Evolutionary conservation across 768 basidiomycete genomes (phyloP), one percentile per base, ranked within the genome.

Genomic region (Pleurotus pulmonarius): DNA sequence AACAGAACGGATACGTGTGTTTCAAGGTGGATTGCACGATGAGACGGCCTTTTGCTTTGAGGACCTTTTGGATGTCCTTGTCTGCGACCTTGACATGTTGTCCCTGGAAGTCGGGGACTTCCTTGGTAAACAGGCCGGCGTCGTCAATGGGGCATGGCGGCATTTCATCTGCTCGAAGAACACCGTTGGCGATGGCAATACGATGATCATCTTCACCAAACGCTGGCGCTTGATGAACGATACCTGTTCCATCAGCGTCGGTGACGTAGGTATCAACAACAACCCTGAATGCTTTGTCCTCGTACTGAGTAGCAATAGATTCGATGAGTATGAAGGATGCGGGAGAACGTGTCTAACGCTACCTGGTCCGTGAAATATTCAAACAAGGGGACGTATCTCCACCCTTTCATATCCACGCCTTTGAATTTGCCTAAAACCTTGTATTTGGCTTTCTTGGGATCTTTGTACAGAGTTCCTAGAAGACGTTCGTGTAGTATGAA

Each of bases 181-280:
- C 83, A 16, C 88, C 91, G 64, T 96, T 82, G 3, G 85, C 84
- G 58, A 96, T 80, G 24, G 91, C 88, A 64, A 99, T 83, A 53
- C 97, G 90, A 70, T 98, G 92, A 81, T 99, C 97, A 64, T 99
- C 97, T 69, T 98, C 96, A 76, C 97, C 97, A 65, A 97, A 98
- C 0, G 90, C 95, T 2, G 97, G 97, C 2, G 97, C 94, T 74
- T 99, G 97, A 69, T 99, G 97, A 26, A 99, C 97, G 65, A 98
- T 95, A 64, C 97, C 97, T 25, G 97, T 99, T 66, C 97, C 97
- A 58, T 94, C 91, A 13, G 85, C 81, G 63, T 88, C 90, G 3
- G 93, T 96, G 47, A 99, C 96, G 68, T 99, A 99, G 0, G 87
- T 87, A 65, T 99, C 97, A 18, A 83, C 80, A 12, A 99, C 69